Percentiles rank a stretch among this genome's conserved stretches.
These are phyloP conservation scores for Gamsiella multidivaricata DNA, from an alignment of 192 early-diverging fungal genomes.

Conservation along the genomic window DNA sequence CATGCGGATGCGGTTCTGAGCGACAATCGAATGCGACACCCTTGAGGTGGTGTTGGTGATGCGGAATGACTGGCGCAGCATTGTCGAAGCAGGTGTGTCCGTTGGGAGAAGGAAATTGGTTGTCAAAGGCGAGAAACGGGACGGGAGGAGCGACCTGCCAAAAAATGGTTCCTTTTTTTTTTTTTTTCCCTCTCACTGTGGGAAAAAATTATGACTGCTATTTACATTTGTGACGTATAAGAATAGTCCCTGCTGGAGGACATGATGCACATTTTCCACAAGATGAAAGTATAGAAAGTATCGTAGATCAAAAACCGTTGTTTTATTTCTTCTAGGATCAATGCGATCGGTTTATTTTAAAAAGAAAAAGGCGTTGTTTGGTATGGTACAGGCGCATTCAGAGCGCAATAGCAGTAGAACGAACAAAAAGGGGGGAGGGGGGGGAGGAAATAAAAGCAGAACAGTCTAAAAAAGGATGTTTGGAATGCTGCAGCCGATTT, in stretches of 20 bases:
- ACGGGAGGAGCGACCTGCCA: not conserved
- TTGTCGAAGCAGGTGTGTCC: slow-evolving; percentile 6
- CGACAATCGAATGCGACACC: slow-evolving; percentile 38
- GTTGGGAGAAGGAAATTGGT: not conserved
- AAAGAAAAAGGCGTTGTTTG: not conserved
- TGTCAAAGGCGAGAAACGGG: not conserved
- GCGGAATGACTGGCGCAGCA: slow-evolving; percentile 51
- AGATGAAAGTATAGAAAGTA: too few species aligned
- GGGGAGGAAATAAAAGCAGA: not conserved
- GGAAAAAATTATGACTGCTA: too few species aligned
- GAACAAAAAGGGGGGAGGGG: not conserved
- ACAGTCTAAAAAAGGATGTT: not conserved
- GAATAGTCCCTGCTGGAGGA: too few species aligned
- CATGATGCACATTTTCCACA: too few species aligned
- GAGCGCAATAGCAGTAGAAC: not conserved
- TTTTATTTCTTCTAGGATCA: not conserved
- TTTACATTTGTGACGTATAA: too few species aligned
- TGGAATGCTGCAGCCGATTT: not conserved
- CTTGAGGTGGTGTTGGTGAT: slow-evolving; percentile 35
- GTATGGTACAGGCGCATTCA: slow-evolving; percentile 6
- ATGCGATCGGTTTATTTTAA: not conserved
- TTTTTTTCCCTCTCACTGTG: too few species aligned
- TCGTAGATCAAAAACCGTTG: not conserved
- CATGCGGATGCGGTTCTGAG: slow-evolving; percentile 44
- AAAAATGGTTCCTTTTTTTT: too few species aligned